Evolutionary conservation across 2,329 filamentous ascomycete species (phyloP).

Genomic region (Thermoascus crustaceus): DNA sequence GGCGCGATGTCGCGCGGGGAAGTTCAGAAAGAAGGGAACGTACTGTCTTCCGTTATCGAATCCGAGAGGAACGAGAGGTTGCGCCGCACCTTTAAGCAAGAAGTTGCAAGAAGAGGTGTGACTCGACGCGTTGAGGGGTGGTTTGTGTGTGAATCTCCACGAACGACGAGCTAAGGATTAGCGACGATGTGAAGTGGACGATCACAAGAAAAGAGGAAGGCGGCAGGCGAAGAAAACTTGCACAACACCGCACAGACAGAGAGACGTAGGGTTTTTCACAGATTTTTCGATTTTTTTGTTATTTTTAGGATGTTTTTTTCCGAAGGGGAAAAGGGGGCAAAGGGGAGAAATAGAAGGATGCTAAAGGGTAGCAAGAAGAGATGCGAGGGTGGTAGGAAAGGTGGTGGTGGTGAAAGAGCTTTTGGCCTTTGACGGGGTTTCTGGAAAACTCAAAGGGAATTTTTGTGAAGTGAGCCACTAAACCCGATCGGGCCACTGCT

Average conservation of each 20-base stretch:
- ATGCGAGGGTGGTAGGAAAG: conserved; percentile 7
- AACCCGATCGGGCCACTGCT: conserved; percentile 6
- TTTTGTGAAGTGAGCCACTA: conserved; percentile 10
- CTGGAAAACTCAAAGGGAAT: conserved; percentile 28
- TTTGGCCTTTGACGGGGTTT: conserved; percentile 13
- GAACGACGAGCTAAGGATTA: conserved; percentile 1
- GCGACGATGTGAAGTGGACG: conserved; percentile 7
- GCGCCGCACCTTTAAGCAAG: conserved; percentile 1
- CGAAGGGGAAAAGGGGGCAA: conserved; percentile 19
- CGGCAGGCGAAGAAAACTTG: conserved; percentile 3
- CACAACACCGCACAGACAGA: conserved; percentile 27
- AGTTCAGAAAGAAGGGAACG: not conserved
- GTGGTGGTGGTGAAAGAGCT: conserved; percentile 10
- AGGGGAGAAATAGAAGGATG: conserved; percentile 15
- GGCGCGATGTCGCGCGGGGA: not conserved
- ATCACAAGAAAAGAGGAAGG: conserved; percentile 10
- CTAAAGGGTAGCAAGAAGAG: conserved; percentile 13
- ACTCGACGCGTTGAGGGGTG: not conserved
- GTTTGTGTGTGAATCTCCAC: conserved; percentile 1
- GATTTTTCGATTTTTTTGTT: conserved; percentile 35
- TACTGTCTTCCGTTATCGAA: not conserved
- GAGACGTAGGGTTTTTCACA: conserved; percentile 21
- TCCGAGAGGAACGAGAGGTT: not conserved
- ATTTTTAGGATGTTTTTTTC: conserved; percentile 25
- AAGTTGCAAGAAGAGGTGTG: conserved; percentile 1